These are phyloP conservation scores for Phialocephala subalpina DNA, from an alignment of 2,329 filamentous ascomycete species.

Conservation along the genomic window DNA sequence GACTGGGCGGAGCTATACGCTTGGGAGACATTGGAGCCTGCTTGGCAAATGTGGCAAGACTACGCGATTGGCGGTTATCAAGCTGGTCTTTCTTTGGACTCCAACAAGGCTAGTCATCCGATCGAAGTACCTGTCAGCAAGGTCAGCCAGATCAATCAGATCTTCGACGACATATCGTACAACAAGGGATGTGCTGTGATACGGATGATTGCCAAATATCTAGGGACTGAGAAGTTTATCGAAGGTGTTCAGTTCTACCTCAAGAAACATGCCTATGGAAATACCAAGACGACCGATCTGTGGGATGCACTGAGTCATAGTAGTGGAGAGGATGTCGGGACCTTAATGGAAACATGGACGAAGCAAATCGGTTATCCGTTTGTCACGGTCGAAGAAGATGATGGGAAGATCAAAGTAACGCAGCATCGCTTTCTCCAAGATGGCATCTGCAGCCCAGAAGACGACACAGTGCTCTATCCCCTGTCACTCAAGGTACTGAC, in stretches of 20 bases:
- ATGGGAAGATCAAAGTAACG: constrained; percentile 63
- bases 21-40: constrained; percentile 21
- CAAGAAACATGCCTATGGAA: constrained; percentile 75
- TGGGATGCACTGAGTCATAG: constrained; percentile 73
- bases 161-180: constrained; percentile 79
- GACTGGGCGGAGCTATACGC: constrained; percentile 59
- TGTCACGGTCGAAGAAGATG: constrained; percentile 64
- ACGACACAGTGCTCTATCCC: constrained; percentile 71
- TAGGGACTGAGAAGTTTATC: constrained; percentile 74
- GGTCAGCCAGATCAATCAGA: constrained; percentile 62
- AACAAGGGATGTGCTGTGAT: constrained; percentile 76
- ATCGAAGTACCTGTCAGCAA: constrained; percentile 27
- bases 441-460: constrained; percentile 55
- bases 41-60: constrained; percentile 26
- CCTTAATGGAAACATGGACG: constrained; percentile 77
- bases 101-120: constrained; percentile 26
- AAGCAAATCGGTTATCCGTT: constrained; percentile 77
- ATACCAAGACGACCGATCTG: constrained; percentile 66
- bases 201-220: constrained; percentile 76
- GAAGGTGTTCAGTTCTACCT: constrained; percentile 73
- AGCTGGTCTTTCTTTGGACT: constrained; percentile 26
- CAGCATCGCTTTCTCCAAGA: constrained; percentile 76
- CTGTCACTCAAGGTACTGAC: constrained; percentile 71
- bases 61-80: constrained; percentile 22
- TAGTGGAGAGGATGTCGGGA: constrained; percentile 74